Base-by-base conservation (phyloP, 768 basidiomycete genomes). In the Russula brevipes region DNA sequence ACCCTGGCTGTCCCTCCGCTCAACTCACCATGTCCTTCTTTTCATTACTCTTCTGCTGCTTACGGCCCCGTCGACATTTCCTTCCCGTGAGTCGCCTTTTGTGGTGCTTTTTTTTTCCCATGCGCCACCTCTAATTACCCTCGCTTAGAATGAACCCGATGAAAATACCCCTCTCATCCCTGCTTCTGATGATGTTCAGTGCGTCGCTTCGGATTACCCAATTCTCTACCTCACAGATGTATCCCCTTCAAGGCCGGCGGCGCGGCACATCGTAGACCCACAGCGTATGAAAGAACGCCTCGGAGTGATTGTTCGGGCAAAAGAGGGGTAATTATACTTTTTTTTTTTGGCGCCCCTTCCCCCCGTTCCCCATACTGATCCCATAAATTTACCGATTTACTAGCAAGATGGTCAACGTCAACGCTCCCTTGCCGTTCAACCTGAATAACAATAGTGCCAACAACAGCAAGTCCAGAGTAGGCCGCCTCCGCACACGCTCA, bases 331-430 rank as follows among this genome's bases (percentile, higher is more conserved):
- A 63, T 80, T 50, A 38, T 33, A 12, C n/a, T 19, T 36, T n/a
- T 35, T 33, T 33, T 17, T 7, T 4, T 24, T 31, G 30, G 12
- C 24, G 14, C 31, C 51, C 24, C 19, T 50, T 17, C 54, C 16
- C 46, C 17, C 9, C 59, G 30, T 57, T 39, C 12, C 46, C 39
- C 41, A 56, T 17, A 33, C 14, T n/a, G 31, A 39, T 35, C 30
- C 8, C 6, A 44, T 55, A 55, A 33, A 35, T n/a, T 17, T 14
- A 24, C 24, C 7, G 10, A 31, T 7, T 39, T 24, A 4, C 4
- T 71, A 88, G 86, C 38, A 85, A 82, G 79, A 87, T 88, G 86
- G 85, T 88, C 66, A 86, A 87, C 60, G 80, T 88, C 14, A 80
- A 80, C 59, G 81, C 83, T 2, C 79, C 77, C 30, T 76, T 82